These are phyloP conservation scores for Darksidea phi DNA, from an alignment of 495 filamentous ascomycete genomes.

Conservation along the genomic window DNA sequence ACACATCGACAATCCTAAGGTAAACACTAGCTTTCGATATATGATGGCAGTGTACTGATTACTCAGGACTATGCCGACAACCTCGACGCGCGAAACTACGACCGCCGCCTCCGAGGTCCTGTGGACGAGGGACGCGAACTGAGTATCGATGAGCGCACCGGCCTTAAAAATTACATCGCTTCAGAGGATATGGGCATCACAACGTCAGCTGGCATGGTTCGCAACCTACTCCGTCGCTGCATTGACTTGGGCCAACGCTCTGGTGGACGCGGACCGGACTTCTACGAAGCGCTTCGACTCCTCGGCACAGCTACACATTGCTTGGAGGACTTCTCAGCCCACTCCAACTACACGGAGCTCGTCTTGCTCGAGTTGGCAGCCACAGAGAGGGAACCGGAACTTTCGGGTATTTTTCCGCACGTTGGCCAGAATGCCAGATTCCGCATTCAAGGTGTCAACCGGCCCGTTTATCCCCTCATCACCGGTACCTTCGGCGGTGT, in stretches of 20 bases:
- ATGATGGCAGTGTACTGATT: neutral
- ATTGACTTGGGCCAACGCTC: slow-evolving; percentile 75
- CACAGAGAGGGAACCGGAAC: neutral
- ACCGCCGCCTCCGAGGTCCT: slow-evolving; percentile 73
- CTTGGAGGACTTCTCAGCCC: slow-evolving; percentile 88
- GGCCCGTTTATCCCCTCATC: slow-evolving; percentile 70
- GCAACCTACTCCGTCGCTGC: slow-evolving; percentile 66
- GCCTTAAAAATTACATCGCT: slow-evolving; percentile 89
- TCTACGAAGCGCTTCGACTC: slow-evolving; percentile 80
- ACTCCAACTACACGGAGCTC: slow-evolving; percentile 87
- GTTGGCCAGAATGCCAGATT: slow-evolving; percentile 70
- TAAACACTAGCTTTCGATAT: neutral
- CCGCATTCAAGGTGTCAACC: slow-evolving; percentile 60
- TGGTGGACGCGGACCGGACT: slow-evolving; percentile 63
- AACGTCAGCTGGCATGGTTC: slow-evolving; percentile 72
- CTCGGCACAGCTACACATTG: slow-evolving; percentile 86
- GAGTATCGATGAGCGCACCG: slow-evolving; percentile 62
- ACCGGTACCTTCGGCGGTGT: slow-evolving; percentile 86
- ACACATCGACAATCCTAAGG: slow-evolving; percentile 73
- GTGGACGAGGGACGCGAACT: slow-evolving; percentile 78
- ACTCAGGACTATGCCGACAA: slow-evolving; percentile 73
- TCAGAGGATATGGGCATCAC: slow-evolving; percentile 71
- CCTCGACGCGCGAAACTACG: slow-evolving; percentile 77
- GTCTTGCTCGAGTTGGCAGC: slow-evolving; percentile 71
- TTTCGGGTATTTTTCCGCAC: slow-evolving; percentile 68